Conservation (phyloP, 768 basidiomycete genomes). For the Podaxis sp. region DNA sequence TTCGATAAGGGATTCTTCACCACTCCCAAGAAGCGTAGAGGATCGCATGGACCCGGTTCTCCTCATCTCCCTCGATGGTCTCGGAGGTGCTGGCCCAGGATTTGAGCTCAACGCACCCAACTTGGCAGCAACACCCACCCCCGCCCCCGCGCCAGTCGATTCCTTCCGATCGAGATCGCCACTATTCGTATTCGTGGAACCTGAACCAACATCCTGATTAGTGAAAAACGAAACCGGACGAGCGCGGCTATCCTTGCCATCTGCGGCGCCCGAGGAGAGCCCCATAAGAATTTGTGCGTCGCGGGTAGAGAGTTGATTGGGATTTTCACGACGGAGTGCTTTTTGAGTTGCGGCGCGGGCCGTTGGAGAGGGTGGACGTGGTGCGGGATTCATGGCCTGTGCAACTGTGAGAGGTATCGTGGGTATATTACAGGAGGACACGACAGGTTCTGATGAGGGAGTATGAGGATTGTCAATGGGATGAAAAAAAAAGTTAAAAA, state of each 20-base stretch:
- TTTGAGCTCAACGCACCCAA: neutral
- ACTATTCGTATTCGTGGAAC: neutral
- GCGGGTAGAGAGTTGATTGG: slow-evolving; percentile 73
- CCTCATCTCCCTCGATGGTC: slow-evolving; percentile 66
- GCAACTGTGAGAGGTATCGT: slow-evolving; percentile 94
- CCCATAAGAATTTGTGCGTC: slow-evolving; percentile 79
- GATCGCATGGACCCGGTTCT: slow-evolving; percentile 29
- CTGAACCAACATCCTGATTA: slow-evolving; percentile 27
- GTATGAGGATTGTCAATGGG: neutral
- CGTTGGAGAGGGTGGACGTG: slow-evolving; percentile 88
- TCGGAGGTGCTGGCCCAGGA: slow-evolving; percentile 41
- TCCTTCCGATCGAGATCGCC: slow-evolving; percentile 15
- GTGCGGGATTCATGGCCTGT: slow-evolving; percentile 94
- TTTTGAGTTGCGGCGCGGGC: slow-evolving; percentile 86
- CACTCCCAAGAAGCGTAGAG: slow-evolving; percentile 19
- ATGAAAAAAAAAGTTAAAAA: neutral
- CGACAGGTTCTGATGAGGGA: slow-evolving; percentile 66
- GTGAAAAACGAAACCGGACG: slow-evolving; percentile 56
- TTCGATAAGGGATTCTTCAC: slow-evolving; percentile 57
- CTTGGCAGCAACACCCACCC: slow-evolving; percentile 4
- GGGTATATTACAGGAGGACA: slow-evolving; percentile 95
- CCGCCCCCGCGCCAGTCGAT: neutral
- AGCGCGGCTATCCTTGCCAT: slow-evolving; percentile 41
- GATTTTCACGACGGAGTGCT: slow-evolving; percentile 80
- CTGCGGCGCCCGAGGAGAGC: slow-evolving; percentile 27